A percentile compares a stretch with the other conserved stretches of the same genome.
phyloP scores from a whole-genome alignment of 2,329 filamentous ascomycete genomes.

The Colletotrichum spinosum region DNA sequence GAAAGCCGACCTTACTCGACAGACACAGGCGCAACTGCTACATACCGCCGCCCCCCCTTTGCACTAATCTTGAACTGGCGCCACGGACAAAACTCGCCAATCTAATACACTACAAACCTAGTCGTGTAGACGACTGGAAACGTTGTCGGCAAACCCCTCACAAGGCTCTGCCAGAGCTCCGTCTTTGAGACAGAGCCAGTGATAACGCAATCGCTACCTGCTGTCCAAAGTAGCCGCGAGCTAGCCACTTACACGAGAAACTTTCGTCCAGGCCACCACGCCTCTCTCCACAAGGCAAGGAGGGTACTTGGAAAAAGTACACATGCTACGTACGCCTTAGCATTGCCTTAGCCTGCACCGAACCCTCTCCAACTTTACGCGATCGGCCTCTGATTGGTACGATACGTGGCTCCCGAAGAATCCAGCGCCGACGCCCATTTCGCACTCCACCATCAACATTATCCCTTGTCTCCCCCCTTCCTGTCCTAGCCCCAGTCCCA shows the following conservation, averaged over 20 bases:
- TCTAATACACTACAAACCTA: constrained; percentile 10
- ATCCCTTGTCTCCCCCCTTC: constrained; percentile 25
- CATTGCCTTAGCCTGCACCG: constrained; percentile 23
- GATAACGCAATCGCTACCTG: constrained; percentile 24
- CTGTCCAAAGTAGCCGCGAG: constrained; percentile 12
- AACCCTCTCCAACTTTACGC: constrained; percentile 42
- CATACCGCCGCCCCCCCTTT: not conserved
- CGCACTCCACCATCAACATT: constrained; percentile 24
- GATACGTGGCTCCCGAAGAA: constrained; percentile 41
- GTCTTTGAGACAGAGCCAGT: constrained; percentile 1
- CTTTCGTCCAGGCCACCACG: constrained; percentile 19
- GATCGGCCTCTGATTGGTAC: constrained; percentile 48
- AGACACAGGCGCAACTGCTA: not conserved
- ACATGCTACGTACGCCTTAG: constrained; percentile 24
- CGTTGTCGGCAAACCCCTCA: not conserved
- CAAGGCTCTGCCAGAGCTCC: not conserved
- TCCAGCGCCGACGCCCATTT: constrained; percentile 35
- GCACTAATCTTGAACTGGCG: not conserved
- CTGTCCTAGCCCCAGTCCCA: constrained; percentile 10
- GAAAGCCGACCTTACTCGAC: not conserved
- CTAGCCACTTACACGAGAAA: constrained; percentile 28
- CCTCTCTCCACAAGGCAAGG: constrained; percentile 24
- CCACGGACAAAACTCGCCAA: constrained; percentile 8
- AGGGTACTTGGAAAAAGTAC: constrained; percentile 25
- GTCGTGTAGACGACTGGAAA: not conserved